Percentiles rank a stretch among this genome's conserved stretches.
Conservation (phyloP, 2,329 filamentous ascomycete genomes). For the Botrytis byssoidea region DNA sequence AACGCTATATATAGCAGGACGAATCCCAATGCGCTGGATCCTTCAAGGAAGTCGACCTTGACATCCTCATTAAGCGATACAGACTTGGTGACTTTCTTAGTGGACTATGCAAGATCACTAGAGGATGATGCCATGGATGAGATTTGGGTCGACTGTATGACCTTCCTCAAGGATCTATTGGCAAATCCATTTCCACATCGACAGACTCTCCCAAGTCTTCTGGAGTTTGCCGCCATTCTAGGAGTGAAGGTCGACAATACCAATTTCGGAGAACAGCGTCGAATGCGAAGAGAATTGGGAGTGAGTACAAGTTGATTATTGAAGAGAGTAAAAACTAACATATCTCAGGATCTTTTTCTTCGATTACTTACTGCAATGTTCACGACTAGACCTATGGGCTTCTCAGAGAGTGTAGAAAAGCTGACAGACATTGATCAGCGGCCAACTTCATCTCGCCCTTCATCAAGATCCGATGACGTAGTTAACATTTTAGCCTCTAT, state of each 20-base stretch:
- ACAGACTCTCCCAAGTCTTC: slow-evolving; percentile 78
- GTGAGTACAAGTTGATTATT: slow-evolving; percentile 51
- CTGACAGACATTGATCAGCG: slow-evolving; percentile 41
- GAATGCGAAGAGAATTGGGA: slow-evolving; percentile 85
- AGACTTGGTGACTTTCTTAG: slow-evolving; percentile 83
- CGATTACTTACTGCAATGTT: slow-evolving; percentile 90
- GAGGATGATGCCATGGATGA: slow-evolving; percentile 98
- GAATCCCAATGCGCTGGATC: slow-evolving; percentile 76
- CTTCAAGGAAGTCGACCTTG: slow-evolving; percentile 78
- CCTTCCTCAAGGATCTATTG: slow-evolving; percentile 84
- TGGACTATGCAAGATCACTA: slow-evolving; percentile 83
- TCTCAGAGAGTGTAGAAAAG: slow-evolving; percentile 53
- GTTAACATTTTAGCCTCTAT: slow-evolving; percentile 76
- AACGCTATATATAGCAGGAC: slow-evolving; percentile 95
- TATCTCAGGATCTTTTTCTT: slow-evolving; percentile 75
- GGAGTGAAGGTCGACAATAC: slow-evolving; percentile 97
- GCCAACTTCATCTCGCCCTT: slow-evolving; percentile 28
- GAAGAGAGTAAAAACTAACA: slow-evolving; percentile 1
- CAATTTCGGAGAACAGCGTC: slow-evolving; percentile 90
- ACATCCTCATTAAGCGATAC: slow-evolving; percentile 80
- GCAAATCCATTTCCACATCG: slow-evolving; percentile 93
- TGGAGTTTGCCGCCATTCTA: slow-evolving; percentile 86
- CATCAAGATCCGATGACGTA: slow-evolving; percentile 65
- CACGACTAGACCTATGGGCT: slow-evolving; percentile 78
- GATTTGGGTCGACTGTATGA: slow-evolving; percentile 93